These are phyloP conservation scores for Candida xiaguanensis DNA, from an alignment of 805 yeast species.

Conservation along the genomic window DNA sequence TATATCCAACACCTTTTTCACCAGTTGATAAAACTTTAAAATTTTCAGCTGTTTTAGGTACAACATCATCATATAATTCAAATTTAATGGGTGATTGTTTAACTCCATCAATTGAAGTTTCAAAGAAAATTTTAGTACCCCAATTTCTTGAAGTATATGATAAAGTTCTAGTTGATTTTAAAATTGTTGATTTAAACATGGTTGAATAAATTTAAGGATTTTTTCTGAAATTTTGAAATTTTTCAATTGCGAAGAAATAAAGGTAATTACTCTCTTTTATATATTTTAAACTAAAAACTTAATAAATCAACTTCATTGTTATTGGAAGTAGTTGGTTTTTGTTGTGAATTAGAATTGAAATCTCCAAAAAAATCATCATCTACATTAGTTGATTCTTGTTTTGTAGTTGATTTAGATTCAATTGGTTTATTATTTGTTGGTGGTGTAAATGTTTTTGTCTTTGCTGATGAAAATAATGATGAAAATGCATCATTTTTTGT, in stretches of 20 bases:
- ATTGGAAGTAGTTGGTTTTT: slow-evolving; percentile 9
- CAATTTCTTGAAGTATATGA: slow-evolving; percentile 43
- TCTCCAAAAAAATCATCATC: slow-evolving; percentile 32
- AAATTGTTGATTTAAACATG: slow-evolving; percentile 16
- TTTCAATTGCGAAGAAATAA: slow-evolving; percentile 1
- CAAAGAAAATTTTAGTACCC: slow-evolving; percentile 55
- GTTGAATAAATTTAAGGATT: not conserved
- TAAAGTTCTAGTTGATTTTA: slow-evolving; percentile 40
- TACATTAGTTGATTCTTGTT: slow-evolving; percentile 4
- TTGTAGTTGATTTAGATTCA: slow-evolving; percentile 4
- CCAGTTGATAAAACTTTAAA: slow-evolving; percentile 86
- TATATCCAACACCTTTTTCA: slow-evolving; percentile 44
- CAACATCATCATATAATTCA: slow-evolving; percentile 77
- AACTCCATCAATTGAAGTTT: slow-evolving; percentile 53
- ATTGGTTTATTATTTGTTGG: slow-evolving; percentile 12
- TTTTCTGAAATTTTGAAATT: no score
- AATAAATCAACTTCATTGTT: slow-evolving; percentile 47
- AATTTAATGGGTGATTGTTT: slow-evolving; percentile 38
- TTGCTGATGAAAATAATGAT: slow-evolving; percentile 63
- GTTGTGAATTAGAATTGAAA: slow-evolving; percentile 19
- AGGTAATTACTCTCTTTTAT: no score
- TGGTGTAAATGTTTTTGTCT: slow-evolving; percentile 34
- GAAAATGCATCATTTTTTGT: slow-evolving; percentile 64
- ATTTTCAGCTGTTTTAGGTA: slow-evolving; percentile 94
- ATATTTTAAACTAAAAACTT: slow-evolving; percentile 32